Evolutionary conservation across 1,284 basidiomycete species (phyloP), one percentile per base, ranked within the genome.

Genomic region (Ceratobasidium sp.): DNA sequence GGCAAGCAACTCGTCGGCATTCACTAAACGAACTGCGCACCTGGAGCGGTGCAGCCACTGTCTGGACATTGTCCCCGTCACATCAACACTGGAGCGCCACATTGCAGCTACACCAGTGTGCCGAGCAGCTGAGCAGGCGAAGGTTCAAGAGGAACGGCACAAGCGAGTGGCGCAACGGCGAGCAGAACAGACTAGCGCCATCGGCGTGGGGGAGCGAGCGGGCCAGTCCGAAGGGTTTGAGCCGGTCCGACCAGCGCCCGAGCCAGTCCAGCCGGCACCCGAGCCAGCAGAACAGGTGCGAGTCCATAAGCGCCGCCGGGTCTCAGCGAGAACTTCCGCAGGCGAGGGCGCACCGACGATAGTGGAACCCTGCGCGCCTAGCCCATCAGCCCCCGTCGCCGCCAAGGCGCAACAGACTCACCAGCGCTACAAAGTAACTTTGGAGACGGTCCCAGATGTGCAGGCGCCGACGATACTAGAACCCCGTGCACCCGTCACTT

Each of bases 101-200:
- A 30, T 52, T 27, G 65, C 65, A 5, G 65, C 65, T 12, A 52
- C 27, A 8, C 44, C 41, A 18, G 65, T 52, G 18, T 67, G 65
- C 30, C n/a, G 23, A 7, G 46, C n/a, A 27, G 65, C 65, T 6
- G 44, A 67, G 46, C 48, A 18, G n/a, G 48, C 48, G 8, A 46
- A 10, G 8, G 18, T 35, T 14, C 27, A 38, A 2, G 30, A 30
- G 12, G 30, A 4, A 6, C 5, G 59, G 30, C 27, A n/a, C 20
- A 18, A 18, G 14, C 48, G 16, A 4, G 48, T 5, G 4, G 48
- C 48, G 16, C 48, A 18, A n/a, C 46, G 46, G 46, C 12, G 18
- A 48, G 12, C 12, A 18, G 46, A 48, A 18, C 46, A 48, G 18
- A 14, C 46, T 18, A 7, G 18, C 2, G 46, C 46, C 46, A 48